phyloP scores from a whole-genome alignment of 169 alveolate species.

The Plasmodium ovale region DNA sequence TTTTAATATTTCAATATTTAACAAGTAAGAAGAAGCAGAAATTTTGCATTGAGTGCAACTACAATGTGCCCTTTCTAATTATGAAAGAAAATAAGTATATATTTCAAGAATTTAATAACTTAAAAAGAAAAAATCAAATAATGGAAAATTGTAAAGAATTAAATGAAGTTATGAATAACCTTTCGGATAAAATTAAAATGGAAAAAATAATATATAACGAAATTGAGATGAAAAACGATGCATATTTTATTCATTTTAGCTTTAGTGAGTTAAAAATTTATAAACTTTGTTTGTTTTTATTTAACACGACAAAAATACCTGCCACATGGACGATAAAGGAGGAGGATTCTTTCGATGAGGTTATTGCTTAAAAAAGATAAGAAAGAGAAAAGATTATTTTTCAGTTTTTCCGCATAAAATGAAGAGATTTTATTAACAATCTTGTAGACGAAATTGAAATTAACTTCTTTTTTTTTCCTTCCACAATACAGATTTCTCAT shows the following conservation, averaged over 20 bases:
- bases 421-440: too few relatives aligned
- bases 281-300: constrained; percentile 57
- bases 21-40: constrained; percentile 48
- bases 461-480: background rate
- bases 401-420: too few relatives aligned
- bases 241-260: constrained; percentile 18
- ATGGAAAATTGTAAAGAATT: constrained; percentile 39
- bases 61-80: constrained; percentile 43
- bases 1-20: constrained; percentile 69
- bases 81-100: constrained; percentile 56
- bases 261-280: constrained; percentile 59
- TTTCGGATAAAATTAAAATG: constrained; percentile 37
- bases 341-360: constrained; percentile 18
- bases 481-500: background rate
- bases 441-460: background rate
- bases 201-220: constrained; percentile 38
- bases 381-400: background rate
- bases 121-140: constrained; percentile 37
- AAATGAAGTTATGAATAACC: constrained; percentile 35
- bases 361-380: constrained; percentile 19
- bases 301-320: constrained; percentile 50
- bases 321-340: constrained; percentile 53
- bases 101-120: constrained; percentile 68
- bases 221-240: constrained; percentile 42
- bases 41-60: constrained; percentile 56